These are phyloP conservation scores for Physcomitrellopsis africana DNA, from an alignment of 225 moss, liverwort and hornwort species.

Conservation along the genomic window DNA sequence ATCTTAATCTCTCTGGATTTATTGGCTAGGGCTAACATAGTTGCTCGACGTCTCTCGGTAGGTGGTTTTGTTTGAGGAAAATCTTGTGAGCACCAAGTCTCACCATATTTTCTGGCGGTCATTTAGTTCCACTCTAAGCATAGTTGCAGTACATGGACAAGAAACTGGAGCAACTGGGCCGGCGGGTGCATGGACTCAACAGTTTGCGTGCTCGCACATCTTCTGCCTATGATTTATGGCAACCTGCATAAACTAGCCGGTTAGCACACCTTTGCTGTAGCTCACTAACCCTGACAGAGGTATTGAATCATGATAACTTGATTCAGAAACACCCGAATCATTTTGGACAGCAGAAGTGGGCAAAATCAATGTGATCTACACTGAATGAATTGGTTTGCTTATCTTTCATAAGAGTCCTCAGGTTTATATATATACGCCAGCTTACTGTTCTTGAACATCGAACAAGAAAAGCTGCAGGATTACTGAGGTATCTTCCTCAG, in stretches of 20 bases:
- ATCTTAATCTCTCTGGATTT: no score
- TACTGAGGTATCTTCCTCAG: conserved; percentile 9
- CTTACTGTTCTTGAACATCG: neutral
- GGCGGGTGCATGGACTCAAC: neutral
- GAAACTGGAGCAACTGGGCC: neutral
- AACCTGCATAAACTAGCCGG: neutral
- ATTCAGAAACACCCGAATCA: no score
- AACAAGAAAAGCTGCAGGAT: neutral
- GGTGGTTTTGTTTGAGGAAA: neutral
- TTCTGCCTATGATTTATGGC: neutral
- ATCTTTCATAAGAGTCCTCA: neutral
- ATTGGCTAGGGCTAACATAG: no score
- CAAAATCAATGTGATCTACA: no score
- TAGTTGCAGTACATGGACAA: neutral
- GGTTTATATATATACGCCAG: neutral
- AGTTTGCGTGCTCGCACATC: neutral
- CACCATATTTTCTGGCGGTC: neutral
- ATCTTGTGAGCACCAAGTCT: neutral
- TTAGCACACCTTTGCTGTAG: no score
- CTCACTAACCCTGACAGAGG: neutral
- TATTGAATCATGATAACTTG: neutral
- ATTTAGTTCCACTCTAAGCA: neutral
- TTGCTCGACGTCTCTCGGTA: neutral
- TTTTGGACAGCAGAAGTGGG: no score
- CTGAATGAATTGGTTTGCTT: neutral